These are phyloP conservation scores for Hamigera avellanea DNA, from an alignment of 495 filamentous ascomycete genomes.

Conservation along the genomic window DNA sequence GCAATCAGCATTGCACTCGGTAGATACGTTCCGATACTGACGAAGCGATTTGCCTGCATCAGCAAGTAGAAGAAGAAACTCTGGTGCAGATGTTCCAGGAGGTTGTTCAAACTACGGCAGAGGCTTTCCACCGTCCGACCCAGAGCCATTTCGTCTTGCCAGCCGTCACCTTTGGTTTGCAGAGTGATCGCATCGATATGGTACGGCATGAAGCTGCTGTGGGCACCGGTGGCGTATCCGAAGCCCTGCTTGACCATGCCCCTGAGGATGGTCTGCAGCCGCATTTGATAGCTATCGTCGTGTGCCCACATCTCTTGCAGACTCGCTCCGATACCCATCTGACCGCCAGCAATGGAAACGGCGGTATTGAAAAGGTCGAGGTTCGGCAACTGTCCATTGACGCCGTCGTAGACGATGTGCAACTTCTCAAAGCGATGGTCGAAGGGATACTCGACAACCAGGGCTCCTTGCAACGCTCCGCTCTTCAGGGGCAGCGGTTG, in stretches of 20 bases:
- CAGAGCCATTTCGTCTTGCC: constrained; percentile 95
- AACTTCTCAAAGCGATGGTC: constrained; percentile 72
- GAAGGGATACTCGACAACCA: constrained; percentile 88
- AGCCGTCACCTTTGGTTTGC: constrained; percentile 78
- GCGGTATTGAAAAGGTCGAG: constrained; percentile 92
- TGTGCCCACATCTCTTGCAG: constrained; percentile 85
- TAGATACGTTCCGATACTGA: constrained; percentile 95
- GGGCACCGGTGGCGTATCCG: constrained; percentile 81
- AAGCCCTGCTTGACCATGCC: constrained; percentile 89
- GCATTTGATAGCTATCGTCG: constrained; percentile 66
- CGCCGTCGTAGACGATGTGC: constrained; percentile 89
- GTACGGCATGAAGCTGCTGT: constrained; percentile 94
- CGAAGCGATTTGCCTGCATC: constrained; percentile 81
- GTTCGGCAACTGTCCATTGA: constrained; percentile 93
- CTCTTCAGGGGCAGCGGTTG: constrained; percentile 80
- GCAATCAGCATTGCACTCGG: constrained; percentile 95
- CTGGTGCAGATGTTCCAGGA: constrained; percentile 94
- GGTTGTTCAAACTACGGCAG: constrained; percentile 86
- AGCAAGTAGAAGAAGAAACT: constrained; percentile 99
- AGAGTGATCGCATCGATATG: constrained; percentile 95
- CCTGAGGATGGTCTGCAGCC: constrained; percentile 79
- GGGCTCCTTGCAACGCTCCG: constrained; percentile 81
- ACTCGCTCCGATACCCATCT: constrained; percentile 77
- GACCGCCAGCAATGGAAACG: constrained; percentile 73
- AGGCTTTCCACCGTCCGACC: constrained; percentile 81